A percentile compares a stretch with the other conserved stretches of the same genome.
phyloP scores from a whole-genome alignment of 495 filamentous ascomycete species.

The Penicillium paxilli region DNA sequence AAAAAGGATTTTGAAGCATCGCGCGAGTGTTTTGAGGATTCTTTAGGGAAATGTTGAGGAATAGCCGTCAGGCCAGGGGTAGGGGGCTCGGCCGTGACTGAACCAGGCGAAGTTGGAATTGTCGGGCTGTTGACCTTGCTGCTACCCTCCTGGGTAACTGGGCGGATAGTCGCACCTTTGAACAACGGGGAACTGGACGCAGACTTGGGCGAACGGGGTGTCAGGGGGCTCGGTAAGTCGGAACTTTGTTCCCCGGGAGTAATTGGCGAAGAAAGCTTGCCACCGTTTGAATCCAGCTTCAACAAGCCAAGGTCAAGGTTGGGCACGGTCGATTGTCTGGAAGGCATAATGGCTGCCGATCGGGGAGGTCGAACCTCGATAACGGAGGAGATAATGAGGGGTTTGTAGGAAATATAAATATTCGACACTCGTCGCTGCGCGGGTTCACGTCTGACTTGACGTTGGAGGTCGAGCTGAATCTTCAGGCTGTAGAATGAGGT shows the following conservation, averaged over 20 bases:
- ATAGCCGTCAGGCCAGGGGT: conserved; percentile 55
- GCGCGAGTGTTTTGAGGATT: conserved; percentile 48
- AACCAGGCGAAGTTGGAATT: conserved; percentile 30
- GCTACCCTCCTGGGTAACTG: conserved; percentile 44
- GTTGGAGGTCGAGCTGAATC: background rate
- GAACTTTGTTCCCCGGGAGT: conserved; percentile 41
- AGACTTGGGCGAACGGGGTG: conserved; percentile 46
- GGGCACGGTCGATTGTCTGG: conserved; percentile 40
- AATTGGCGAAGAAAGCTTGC: conserved; percentile 35
- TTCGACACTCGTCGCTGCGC: conserved; percentile 1
- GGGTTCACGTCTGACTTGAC: background rate
- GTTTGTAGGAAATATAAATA: no score
- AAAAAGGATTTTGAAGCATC: conserved; percentile 59
- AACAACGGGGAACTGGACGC: conserved; percentile 42
- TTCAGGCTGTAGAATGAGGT: background rate
- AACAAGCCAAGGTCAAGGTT: conserved; percentile 46
- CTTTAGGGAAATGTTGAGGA: conserved; percentile 51
- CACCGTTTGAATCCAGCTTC: conserved; percentile 30
- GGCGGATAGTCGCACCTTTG: conserved; percentile 46
- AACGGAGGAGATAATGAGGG: background rate
- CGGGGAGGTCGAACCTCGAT: conserved; percentile 10
- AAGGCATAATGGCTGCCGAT: conserved; percentile 40
- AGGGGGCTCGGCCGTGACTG: conserved; percentile 30
- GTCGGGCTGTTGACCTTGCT: conserved; percentile 34
- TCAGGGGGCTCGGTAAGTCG: conserved; percentile 42